These are phyloP conservation scores for Talaromyces marneffei DNA, from an alignment of 2,329 filamentous ascomycete genomes.

Conservation along the genomic window DNA sequence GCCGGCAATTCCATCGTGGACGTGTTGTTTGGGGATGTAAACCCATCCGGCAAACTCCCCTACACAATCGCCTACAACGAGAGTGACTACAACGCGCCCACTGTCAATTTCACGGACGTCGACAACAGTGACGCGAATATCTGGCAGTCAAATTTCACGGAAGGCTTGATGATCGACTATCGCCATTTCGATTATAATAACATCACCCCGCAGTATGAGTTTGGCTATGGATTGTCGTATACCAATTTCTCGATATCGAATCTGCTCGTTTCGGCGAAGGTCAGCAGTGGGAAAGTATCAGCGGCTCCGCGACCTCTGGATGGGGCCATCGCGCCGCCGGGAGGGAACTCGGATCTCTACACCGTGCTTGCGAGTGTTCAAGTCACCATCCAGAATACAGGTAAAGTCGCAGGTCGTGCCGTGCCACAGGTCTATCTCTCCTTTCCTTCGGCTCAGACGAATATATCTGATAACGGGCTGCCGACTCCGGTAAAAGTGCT, in stretches of 20 bases:
- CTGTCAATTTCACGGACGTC: slow-evolving; percentile 26
- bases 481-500: slow-evolving; percentile 32
- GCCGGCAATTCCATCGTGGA: slow-evolving; percentile 63
- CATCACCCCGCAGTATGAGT: slow-evolving; percentile 50
- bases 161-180: slow-evolving; percentile 52
- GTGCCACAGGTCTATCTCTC: slow-evolving; percentile 54
- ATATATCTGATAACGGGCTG: slow-evolving; percentile 12
- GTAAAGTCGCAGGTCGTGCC: slow-evolving; percentile 42
- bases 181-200: slow-evolving; percentile 48
- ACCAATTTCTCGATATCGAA: slow-evolving; percentile 13
- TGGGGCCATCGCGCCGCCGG: slow-evolving; percentile 26
- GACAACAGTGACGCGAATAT: slow-evolving; percentile 43
- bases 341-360: slow-evolving; percentile 54
- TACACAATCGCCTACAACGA: slow-evolving; percentile 15
- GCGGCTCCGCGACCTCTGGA: slow-evolving; percentile 5
- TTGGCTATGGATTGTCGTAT: slow-evolving; percentile 48
- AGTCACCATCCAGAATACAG: slow-evolving; percentile 49
- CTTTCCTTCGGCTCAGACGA: slow-evolving; percentile 27
- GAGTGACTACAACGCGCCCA: slow-evolving; percentile 40
- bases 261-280: background rate
- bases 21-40: slow-evolving; percentile 58
- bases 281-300: background rate
- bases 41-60: slow-evolving; percentile 63
- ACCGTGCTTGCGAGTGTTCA: slow-evolving; percentile 46
- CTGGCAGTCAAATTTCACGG: slow-evolving; percentile 40